These are phyloP conservation scores for Rhynchospora pubera DNA, from an alignment of 176 grass and related monocot genomes.

Conservation along the genomic window DNA sequence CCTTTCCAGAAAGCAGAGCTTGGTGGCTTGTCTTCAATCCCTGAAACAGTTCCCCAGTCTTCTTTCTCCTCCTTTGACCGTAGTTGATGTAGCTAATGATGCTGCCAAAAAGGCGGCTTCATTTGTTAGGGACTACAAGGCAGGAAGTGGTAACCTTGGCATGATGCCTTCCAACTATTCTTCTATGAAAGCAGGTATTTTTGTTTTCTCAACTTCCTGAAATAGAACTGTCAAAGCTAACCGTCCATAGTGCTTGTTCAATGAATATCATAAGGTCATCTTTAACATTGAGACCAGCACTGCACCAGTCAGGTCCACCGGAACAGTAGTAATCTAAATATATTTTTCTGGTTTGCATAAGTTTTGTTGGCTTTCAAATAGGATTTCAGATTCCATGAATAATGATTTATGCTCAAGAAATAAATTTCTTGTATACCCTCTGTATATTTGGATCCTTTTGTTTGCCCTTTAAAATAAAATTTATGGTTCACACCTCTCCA, in stretches of 20 bases:
- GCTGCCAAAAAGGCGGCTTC: slow-evolving; percentile 74
- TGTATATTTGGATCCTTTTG: not conserved
- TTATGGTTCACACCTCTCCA: not conserved
- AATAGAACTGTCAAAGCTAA: not conserved
- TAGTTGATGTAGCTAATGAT: slow-evolving; percentile 58
- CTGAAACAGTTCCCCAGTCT: slow-evolving; percentile 70
- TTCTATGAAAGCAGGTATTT: not conserved
- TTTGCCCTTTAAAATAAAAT: not conserved
- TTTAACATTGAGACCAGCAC: not conserved
- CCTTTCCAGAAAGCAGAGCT: slow-evolving; percentile 37
- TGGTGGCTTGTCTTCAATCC: slow-evolving; percentile 73
- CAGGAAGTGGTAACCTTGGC: slow-evolving; percentile 6
- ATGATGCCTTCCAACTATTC: not conserved
- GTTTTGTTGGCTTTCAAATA: not conserved
- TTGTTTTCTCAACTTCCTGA: not conserved
- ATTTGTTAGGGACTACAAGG: slow-evolving; percentile 33
- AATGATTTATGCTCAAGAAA: not conserved
- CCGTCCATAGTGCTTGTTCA: not conserved
- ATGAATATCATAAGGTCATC: not conserved
- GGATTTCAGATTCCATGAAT: not conserved
- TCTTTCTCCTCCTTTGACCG: slow-evolving; percentile 69
- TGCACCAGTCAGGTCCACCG: not conserved
- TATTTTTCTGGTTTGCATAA: not conserved
- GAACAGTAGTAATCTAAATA: not conserved
- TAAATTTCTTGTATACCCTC: not conserved